Evolutionary conservation across 306 rosid species (phyloP).

Genomic region (Pyrus bretschneideri): DNA sequence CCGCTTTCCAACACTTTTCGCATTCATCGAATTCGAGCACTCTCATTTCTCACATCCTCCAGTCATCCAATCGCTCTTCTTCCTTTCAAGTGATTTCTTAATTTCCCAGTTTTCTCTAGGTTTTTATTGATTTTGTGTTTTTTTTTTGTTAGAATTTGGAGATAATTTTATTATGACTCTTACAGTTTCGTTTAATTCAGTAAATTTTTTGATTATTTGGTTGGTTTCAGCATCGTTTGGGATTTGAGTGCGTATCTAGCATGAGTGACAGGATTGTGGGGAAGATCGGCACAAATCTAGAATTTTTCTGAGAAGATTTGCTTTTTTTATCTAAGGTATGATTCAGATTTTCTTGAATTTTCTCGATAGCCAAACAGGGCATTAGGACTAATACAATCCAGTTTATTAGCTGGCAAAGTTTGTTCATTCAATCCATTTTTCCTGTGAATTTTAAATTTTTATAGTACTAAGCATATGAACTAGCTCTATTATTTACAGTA

Average conservation of each 20-base stretch:
- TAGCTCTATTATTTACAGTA: neutral
- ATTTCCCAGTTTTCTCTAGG: neutral
- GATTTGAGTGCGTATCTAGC: neutral
- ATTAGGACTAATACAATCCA: neutral
- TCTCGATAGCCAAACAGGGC: neutral
- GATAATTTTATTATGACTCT: neutral
- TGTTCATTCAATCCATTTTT: neutral
- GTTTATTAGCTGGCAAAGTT: neutral
- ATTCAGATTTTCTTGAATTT: neutral
- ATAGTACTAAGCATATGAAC: neutral
- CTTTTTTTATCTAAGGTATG: neutral
- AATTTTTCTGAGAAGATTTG: neutral
- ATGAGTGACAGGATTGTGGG: neutral
- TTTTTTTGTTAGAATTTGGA: neutral
- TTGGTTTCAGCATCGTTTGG: neutral
- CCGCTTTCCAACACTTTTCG: neutral
- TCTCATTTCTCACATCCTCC: neutral
- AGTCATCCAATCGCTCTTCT: neutral
- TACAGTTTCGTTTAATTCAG: neutral
- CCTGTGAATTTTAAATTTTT: neutral
- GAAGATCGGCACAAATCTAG: conserved; percentile 2
- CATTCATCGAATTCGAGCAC: neutral
- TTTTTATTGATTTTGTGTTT: neutral
- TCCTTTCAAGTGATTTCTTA: neutral
- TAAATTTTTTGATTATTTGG: neutral